Evolutionary conservation across 2,329 filamentous ascomycete species (phyloP).

Genomic region (Massarina eburnea): DNA sequence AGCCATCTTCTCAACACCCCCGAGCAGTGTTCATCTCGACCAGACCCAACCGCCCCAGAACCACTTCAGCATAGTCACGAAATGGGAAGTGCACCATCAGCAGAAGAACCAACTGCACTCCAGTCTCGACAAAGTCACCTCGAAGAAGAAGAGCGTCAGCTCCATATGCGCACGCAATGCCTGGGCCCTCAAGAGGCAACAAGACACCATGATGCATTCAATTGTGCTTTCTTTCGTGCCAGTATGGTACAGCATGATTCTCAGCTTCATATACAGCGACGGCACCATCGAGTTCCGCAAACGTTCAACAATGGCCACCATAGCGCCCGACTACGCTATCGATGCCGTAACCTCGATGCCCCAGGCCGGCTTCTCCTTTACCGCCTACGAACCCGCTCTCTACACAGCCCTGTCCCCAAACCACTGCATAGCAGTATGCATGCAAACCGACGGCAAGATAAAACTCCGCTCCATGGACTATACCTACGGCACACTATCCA

Average conservation of each 20-base stretch:
- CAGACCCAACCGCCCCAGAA: conserved; percentile 63
- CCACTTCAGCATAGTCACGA: conserved; percentile 72
- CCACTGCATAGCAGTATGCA: conserved; percentile 48
- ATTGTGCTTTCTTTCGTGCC: conserved; percentile 68
- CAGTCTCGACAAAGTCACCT: conserved; percentile 75
- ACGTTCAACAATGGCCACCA: conserved; percentile 68
- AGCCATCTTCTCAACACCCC: conserved; percentile 68
- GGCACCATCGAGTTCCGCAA: conserved; percentile 81
- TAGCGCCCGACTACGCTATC: conserved; percentile 65
- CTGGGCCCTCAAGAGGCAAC: conserved; percentile 56
- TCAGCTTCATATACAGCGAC: conserved; percentile 77
- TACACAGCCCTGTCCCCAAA: conserved; percentile 53
- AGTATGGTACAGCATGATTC: conserved; percentile 68
- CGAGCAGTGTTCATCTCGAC: conserved; percentile 38
- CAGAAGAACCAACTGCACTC: conserved; percentile 66
- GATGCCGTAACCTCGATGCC: conserved; percentile 69
- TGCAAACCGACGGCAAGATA: conserved; percentile 48
- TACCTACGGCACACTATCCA: conserved; percentile 33
- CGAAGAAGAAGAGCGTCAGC: conserved; percentile 60
- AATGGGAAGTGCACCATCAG: conserved; percentile 75
- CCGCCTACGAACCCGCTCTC: conserved; percentile 61
- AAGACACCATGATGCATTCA: conserved; percentile 70
- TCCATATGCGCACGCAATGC: conserved; percentile 34
- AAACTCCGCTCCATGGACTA: conserved; percentile 48
- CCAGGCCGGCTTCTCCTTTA: conserved; percentile 77